These are phyloP conservation scores for Fonsecaea nubica DNA, from an alignment of 2,329 filamentous ascomycete species.

Conservation along the genomic window DNA sequence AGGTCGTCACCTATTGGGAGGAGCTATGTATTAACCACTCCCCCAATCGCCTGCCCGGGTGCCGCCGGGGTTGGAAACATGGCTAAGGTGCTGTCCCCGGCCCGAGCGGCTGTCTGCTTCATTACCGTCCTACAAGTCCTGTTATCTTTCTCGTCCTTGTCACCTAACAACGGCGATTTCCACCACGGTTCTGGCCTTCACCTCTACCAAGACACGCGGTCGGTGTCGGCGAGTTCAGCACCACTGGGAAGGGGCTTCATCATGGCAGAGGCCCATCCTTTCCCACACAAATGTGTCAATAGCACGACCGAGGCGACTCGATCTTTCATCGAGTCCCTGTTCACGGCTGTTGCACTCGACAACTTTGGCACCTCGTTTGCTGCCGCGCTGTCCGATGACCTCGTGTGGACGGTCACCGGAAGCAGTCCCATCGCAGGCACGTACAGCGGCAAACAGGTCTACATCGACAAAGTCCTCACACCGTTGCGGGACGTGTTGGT, in stretches of 20 bases:
- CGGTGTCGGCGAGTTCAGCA: neutral
- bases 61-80: constrained; percentile 1
- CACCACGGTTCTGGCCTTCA: neutral
- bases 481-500: constrained; percentile 28
- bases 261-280: constrained; percentile 21
- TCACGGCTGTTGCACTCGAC: constrained; percentile 29
- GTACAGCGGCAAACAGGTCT: constrained; percentile 28
- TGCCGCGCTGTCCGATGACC: constrained; percentile 23
- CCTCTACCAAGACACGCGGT: neutral
- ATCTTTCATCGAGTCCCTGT: constrained; percentile 30
- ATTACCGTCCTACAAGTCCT: constrained; percentile 4
- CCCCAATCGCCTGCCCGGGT: neutral
- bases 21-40: neutral
- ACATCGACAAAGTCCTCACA: constrained; percentile 30
- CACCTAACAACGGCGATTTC: neutral
- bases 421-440: constrained; percentile 25
- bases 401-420: constrained; percentile 29
- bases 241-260: constrained; percentile 4
- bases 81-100: constrained; percentile 6
- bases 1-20: neutral
- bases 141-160: constrained; percentile 7
- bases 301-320: constrained; percentile 23
- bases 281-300: neutral
- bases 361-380: constrained; percentile 30
- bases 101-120: neutral